Evolutionary conservation across 2,329 filamentous ascomycete genomes (phyloP).

Genomic region (Penicillium aurantiogriseum): DNA sequence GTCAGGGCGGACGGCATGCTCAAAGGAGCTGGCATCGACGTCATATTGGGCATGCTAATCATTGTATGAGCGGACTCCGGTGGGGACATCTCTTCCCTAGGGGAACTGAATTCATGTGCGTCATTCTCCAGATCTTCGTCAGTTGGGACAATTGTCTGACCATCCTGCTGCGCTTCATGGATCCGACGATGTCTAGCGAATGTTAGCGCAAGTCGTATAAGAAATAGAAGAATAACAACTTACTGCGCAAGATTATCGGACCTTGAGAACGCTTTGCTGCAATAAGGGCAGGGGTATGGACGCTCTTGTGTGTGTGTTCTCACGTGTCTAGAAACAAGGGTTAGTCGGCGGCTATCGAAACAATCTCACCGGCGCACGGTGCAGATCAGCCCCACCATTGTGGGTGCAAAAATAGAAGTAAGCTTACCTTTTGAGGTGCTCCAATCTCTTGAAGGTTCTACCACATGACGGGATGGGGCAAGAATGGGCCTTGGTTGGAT

Average conservation of each 20-base stretch:
- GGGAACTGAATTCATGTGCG: conserved; percentile 77
- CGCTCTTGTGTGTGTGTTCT: conserved; percentile 99
- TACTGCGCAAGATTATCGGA: conserved; percentile 99
- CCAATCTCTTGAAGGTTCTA: conserved; percentile 95
- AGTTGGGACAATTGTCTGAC: conserved; percentile 46
- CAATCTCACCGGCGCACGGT: conserved; percentile 39
- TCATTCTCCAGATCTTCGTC: conserved; percentile 88
- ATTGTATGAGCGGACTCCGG: conserved; percentile 34
- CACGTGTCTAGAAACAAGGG: conserved; percentile 73
- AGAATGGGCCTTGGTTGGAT: conserved; percentile 96
- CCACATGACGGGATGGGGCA: conserved; percentile 99
- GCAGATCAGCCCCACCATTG: conserved; percentile 22
- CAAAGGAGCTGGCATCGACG: conserved; percentile 39
- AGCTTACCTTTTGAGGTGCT: conserved; percentile 96
- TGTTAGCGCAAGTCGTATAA: conserved; percentile 36
- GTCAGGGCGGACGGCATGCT: conserved; percentile 39
- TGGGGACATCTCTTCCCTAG: conserved; percentile 73
- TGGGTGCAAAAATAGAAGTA: conserved; percentile 27
- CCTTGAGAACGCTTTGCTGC: conserved; percentile 97
- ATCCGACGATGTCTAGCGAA: conserved; percentile 64
- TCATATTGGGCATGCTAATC: conserved; percentile 36
- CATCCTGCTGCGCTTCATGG: conserved; percentile 71
- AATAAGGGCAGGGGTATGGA: conserved; percentile 95
- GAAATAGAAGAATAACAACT: conserved; percentile 31
- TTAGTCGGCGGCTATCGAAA: conserved; percentile 54